Evolutionary conservation across 371 early-diverging fungal genomes (phyloP), one percentile per base, ranked within the genome.

Genomic region (Fennellomyces sp.): DNA sequence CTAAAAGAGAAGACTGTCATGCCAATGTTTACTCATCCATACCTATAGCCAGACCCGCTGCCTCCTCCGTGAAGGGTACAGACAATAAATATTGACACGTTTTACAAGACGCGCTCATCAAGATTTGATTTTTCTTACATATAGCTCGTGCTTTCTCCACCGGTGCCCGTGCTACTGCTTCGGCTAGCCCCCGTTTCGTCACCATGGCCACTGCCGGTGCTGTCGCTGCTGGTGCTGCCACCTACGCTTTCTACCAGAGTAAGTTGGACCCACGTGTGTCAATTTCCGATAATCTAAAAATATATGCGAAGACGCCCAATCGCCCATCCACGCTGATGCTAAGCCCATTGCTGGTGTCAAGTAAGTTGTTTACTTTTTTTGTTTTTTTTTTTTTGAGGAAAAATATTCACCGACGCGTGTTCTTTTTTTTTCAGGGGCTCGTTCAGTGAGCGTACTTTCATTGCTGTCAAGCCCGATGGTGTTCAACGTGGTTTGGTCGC

Each of bases 401-500:
- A 47, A 13, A 45, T 29, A 15, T 13, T 41, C 11, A 42, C 42
- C 26, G 25, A 25, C 10, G 7, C 5, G 6, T 25, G 5, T 51
- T 17, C 17, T n/a, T 56, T 15, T 26, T 7, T 41, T 42, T 31
- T 4, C 35, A 75, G 76, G 61, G 90, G 90, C 52, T 80, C 85
- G 28, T 50, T 70, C 70, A 74, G 76, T 65, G 95, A 96, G 77
- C 84, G 92, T 72, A 90, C 93, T 50, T 92, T 89, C 73, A 91
- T 92, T 68, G 88, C 88, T 49, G 84, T 91, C 74, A 91, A 88
- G 72, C 86, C 87, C 60, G 90, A 89, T 81, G 88, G 88, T 65
- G 87, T 88, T 52, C 89, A 91, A 73, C 88, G 93, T 58, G 90
- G 90, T 55, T 82, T 96, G 47, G 89, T 96, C 26, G 92, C 92